A percentile compares a stretch with the other conserved stretches of the same genome.
Evolutionary conservation across 1,284 basidiomycete species (phyloP).

Genomic region (Pseudozyma thailandica): DNA sequence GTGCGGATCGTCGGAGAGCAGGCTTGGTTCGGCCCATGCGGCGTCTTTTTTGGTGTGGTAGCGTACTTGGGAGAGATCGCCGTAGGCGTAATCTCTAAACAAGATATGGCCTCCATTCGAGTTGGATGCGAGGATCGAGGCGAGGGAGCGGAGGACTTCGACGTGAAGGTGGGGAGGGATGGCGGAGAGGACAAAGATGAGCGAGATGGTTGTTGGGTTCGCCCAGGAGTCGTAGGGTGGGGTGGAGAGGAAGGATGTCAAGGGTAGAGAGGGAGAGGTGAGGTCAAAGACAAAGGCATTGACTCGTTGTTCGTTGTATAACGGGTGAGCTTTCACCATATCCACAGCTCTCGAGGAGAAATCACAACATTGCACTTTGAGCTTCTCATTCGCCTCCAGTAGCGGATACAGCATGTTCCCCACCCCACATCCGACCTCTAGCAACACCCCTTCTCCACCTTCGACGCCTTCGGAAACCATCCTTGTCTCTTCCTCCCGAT

Average conservation of each 20-base stretch:
- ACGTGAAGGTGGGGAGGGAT: constrained; percentile 65
- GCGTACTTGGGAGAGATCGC: constrained; percentile 67
- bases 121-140: constrained; percentile 2
- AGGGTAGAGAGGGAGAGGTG: constrained; percentile 14
- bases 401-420: constrained; percentile 67
- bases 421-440: constrained; percentile 67
- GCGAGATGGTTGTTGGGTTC: constrained; percentile 55
- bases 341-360: constrained; percentile 64
- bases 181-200: constrained; percentile 68
- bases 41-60: constrained; percentile 66
- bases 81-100: constrained; percentile 68
- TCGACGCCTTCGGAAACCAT: constrained; percentile 4
- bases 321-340: constrained; percentile 59
- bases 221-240: constrained; percentile 15
- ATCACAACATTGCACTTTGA: constrained; percentile 66
- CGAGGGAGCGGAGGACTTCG: constrained; percentile 15
- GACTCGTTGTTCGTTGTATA: constrained; percentile 48
- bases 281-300: constrained; percentile 68
- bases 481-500: constrained; percentile 30
- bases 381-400: constrained; percentile 38
- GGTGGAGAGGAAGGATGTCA: constrained; percentile 5
- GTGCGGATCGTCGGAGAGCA: constrained; percentile 46
- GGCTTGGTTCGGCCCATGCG: constrained; percentile 63
- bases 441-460: constrained; percentile 42
- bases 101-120: constrained; percentile 48